Conservation (phyloP, 2,329 filamentous ascomycete species). For the Colletotrichum caudatum region DNA sequence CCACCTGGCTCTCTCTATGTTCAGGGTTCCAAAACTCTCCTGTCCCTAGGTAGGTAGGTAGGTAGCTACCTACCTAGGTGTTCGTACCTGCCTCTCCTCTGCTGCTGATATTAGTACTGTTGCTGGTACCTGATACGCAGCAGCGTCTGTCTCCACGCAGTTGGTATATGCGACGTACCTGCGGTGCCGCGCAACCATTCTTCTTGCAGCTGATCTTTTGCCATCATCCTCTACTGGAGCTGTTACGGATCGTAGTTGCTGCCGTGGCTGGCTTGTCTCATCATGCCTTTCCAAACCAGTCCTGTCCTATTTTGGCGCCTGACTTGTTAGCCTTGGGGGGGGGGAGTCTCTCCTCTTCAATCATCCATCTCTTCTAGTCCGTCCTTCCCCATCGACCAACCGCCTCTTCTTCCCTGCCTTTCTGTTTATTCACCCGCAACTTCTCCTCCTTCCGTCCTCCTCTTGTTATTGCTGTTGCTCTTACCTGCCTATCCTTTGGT, state of each 20-base stretch:
- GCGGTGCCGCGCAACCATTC: neutral
- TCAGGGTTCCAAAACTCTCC: constrained; percentile 28
- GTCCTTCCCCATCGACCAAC: constrained; percentile 4
- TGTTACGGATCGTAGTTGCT: constrained; percentile 20
- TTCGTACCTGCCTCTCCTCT: neutral
- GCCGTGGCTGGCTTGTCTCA: constrained; percentile 32
- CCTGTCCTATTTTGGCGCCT: constrained; percentile 16
- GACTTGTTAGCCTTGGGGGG: constrained; percentile 22
- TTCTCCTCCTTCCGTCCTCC: neutral
- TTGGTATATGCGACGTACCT: neutral
- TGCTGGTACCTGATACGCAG: constrained; percentile 6
- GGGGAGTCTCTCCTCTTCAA: constrained; percentile 8
- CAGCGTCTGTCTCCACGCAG: constrained; percentile 4
- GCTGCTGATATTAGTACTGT: constrained; percentile 7
- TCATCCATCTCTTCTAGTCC: constrained; percentile 15
- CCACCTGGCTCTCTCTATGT: constrained; percentile 30
- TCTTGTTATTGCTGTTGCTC: constrained; percentile 3
- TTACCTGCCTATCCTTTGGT: neutral
- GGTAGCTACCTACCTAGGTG: no score
- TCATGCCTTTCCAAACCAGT: constrained; percentile 24
- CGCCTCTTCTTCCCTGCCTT: constrained; percentile 3
- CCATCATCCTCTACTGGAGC: constrained; percentile 2
- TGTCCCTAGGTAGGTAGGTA: constrained; percentile 1
- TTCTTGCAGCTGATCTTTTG: constrained; percentile 13
- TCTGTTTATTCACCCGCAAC: constrained; percentile 2